Evolutionary conservation across 78 protist genomes (phyloP).

Genomic region (Tieghemostelium lacteum): DNA sequence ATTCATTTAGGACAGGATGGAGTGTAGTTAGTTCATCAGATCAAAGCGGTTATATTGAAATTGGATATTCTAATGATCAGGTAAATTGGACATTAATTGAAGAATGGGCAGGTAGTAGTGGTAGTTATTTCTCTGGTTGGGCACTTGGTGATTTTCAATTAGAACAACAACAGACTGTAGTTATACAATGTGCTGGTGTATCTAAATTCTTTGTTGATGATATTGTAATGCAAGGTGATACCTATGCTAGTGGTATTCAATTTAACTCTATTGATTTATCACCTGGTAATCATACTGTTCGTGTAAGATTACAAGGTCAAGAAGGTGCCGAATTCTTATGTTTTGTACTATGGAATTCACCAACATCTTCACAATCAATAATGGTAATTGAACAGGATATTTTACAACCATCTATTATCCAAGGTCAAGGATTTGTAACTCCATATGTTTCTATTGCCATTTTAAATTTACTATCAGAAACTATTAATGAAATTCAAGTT

Average conservation of each 20-base stretch:
- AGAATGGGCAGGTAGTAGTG: conserved; percentile 49
- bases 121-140: conserved; percentile 56
- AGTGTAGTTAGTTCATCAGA: background rate
- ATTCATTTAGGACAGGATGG: conserved; percentile 42
- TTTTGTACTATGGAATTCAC: background rate
- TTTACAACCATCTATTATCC: conserved; percentile 27
- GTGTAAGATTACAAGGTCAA: conserved; percentile 14
- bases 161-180: background rate
- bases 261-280: background rate
- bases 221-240: conserved; percentile 31
- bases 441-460: conserved; percentile 19
- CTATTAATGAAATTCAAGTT: background rate
- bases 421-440: conserved; percentile 24
- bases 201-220: conserved; percentile 26
- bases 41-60: background rate
- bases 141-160: conserved; percentile 26
- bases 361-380: background rate
- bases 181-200: conserved; percentile 19
- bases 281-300: conserved; percentile 39
- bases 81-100: conserved; percentile 65
- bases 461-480: conserved; percentile 6
- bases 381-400: conserved; percentile 14
- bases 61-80: background rate
- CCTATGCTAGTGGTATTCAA: conserved; percentile 7
- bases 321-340: conserved; percentile 33